Evolutionary conservation across 768 basidiomycete genomes (phyloP).

Genomic region (Suillus alpinus): DNA sequence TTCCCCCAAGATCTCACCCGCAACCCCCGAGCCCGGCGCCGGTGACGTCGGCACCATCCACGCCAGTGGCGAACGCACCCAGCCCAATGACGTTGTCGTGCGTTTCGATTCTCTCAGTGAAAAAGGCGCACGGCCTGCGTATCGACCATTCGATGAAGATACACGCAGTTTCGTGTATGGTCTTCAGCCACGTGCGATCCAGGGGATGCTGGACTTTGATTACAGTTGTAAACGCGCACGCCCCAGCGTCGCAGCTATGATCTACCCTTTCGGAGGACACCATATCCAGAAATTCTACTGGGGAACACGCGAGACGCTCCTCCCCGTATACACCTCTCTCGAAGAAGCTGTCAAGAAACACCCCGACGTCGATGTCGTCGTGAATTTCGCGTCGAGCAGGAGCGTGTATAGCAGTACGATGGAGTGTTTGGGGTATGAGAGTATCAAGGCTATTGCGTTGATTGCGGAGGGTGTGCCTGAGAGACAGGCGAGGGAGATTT

Average conservation of each 20-base stretch:
- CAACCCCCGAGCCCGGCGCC: constrained; percentile 36
- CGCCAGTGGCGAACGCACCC: constrained; percentile 75
- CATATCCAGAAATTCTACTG: constrained; percentile 99
- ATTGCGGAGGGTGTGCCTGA: constrained; percentile 99
- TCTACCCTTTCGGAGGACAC: constrained; percentile 99
- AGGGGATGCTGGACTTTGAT: constrained; percentile 98
- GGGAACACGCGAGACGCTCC: constrained; percentile 98
- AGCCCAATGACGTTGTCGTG: constrained; percentile 86
- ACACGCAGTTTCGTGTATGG: constrained; percentile 99
- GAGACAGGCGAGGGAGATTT: constrained; percentile 92
- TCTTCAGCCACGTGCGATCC: constrained; percentile 98
- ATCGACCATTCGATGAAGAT: not conserved
- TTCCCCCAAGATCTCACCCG: constrained; percentile 30
- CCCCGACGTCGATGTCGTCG: constrained; percentile 93
- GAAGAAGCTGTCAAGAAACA: constrained; percentile 93
- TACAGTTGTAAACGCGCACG: constrained; percentile 91
- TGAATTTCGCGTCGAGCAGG: constrained; percentile 95
- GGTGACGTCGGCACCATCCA: constrained; percentile 68
- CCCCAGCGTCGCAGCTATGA: constrained; percentile 97
- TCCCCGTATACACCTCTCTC: constrained; percentile 94
- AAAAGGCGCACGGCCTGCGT: no score
- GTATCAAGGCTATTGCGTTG: constrained; percentile 65
- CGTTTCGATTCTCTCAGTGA: constrained; percentile 59
- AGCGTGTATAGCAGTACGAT: constrained; percentile 94
- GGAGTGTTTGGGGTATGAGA: constrained; percentile 69